Percentiles rank a stretch among this genome's conserved stretches.
Evolutionary conservation across 2,329 filamentous ascomycete species (phyloP).

Genomic region (Colletotrichum sp.): DNA sequence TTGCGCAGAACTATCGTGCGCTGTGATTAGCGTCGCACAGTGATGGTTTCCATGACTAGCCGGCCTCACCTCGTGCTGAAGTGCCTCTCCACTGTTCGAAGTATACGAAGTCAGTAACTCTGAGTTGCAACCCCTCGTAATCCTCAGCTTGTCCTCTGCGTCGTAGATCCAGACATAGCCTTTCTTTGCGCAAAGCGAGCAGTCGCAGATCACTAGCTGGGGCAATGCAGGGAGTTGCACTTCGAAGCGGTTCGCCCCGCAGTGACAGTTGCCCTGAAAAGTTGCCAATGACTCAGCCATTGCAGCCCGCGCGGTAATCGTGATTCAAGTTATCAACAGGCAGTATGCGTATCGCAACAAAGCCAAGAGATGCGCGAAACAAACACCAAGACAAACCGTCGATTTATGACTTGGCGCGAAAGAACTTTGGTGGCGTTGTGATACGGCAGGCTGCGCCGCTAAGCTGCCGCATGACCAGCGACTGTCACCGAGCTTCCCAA

Average conservation of each 20-base stretch:
- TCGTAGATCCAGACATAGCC: conserved; percentile 30
- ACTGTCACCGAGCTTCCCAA: neutral
- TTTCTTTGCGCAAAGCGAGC: conserved; percentile 31
- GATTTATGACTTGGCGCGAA: neutral
- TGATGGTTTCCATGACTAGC: neutral
- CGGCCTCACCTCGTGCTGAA: conserved; percentile 22
- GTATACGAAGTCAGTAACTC: neutral
- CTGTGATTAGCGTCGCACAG: neutral
- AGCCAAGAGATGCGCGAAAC: neutral
- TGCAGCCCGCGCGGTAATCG: neutral
- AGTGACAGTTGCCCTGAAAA: conserved; percentile 33
- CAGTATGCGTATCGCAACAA: neutral
- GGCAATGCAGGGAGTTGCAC: conserved; percentile 13
- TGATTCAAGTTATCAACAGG: neutral
- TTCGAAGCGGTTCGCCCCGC: conserved; percentile 31
- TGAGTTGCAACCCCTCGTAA: conserved; percentile 15
- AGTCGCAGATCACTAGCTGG: conserved; percentile 24
- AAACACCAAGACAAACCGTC: neutral
- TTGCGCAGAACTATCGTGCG: conserved; percentile 28
- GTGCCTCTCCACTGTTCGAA: neutral
- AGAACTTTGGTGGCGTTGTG: neutral
- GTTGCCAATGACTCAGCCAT: neutral
- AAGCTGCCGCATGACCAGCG: neutral
- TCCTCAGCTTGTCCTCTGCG: conserved; percentile 1
- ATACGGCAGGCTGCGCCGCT: neutral